These are phyloP conservation scores for Rhamnella rubrinervis DNA, from an alignment of 331 rosid species.

Conservation along the genomic window DNA sequence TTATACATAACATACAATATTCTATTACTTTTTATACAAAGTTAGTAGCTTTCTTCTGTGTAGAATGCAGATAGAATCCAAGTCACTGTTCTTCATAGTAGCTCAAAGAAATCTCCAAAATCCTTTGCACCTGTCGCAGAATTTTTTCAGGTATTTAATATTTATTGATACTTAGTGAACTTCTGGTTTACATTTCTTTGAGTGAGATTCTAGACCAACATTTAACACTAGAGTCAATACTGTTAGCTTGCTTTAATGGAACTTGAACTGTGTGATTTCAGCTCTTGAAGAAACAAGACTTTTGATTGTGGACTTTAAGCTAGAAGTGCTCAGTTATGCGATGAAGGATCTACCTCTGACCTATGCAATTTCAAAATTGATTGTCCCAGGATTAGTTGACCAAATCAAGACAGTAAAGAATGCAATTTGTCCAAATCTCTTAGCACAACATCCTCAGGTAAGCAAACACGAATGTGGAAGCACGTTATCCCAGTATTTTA, in stretches of 20 bases:
- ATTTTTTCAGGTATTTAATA: slow-evolving; percentile 60
- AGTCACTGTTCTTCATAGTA: slow-evolving; percentile 68
- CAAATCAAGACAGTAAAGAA: slow-evolving; percentile 56
- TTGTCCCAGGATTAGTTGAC: slow-evolving; percentile 79
- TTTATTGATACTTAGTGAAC: background rate
- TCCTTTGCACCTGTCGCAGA: slow-evolving; percentile 66
- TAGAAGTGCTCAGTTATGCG: slow-evolving; percentile 81
- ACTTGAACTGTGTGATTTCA: slow-evolving; percentile 38
- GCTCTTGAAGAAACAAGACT: slow-evolving; percentile 66
- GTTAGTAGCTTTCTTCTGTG: slow-evolving; percentile 32
- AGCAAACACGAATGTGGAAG: background rate
- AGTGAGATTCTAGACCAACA: background rate
- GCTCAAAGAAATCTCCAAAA: slow-evolving; percentile 51
- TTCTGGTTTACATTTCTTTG: slow-evolving; percentile 12
- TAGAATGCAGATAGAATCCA: slow-evolving; percentile 90
- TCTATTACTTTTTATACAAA: slow-evolving; percentile 15
- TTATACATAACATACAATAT: background rate
- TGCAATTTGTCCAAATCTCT: slow-evolving; percentile 58
- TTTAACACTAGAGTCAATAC: background rate
- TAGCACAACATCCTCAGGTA: slow-evolving; percentile 71
- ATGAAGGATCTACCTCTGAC: slow-evolving; percentile 56
- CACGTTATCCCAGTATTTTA: background rate
- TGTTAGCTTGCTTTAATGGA: slow-evolving; percentile 9
- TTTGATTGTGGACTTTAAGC: slow-evolving; percentile 53
- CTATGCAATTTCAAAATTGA: slow-evolving; percentile 63